These are phyloP conservation scores for Hypericum androsaemum DNA, from an alignment of 345 rosid genomes.

Conservation along the genomic window DNA sequence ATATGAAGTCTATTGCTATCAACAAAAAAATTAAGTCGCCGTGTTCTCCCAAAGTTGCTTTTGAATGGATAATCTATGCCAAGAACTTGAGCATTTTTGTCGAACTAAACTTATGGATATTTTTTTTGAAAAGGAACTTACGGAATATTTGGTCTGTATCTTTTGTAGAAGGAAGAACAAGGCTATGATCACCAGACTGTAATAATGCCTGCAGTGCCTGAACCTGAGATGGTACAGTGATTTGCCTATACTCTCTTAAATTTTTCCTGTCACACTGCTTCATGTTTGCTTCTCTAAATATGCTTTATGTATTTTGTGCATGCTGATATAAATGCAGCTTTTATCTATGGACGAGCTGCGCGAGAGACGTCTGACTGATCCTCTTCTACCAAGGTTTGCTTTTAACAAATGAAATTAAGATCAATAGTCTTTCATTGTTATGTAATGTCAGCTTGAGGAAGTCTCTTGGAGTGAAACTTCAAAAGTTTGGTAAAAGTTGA, in stretches of 20 bases:
- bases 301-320: slow-evolving; percentile 11
- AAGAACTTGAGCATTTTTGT: too few species aligned
- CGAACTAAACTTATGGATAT: neutral
- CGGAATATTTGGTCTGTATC: slow-evolving; percentile 5
- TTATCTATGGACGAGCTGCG: slow-evolving; percentile 72
- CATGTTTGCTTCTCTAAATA: neutral
- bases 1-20: too few species aligned
- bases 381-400: slow-evolving; percentile 69
- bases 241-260: neutral
- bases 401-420: neutral
- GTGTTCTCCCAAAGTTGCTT: too few species aligned
- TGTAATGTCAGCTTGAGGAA: too few species aligned
- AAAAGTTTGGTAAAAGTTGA: too few species aligned
- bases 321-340: slow-evolving; percentile 50
- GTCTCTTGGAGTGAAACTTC: too few species aligned
- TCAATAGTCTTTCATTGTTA: too few species aligned
- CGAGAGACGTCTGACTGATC: slow-evolving; percentile 74
- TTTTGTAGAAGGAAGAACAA: slow-evolving; percentile 51
- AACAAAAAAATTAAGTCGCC: too few species aligned
- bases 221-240: slow-evolving; percentile 58
- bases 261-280: neutral
- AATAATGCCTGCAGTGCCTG: slow-evolving; percentile 59
- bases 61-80: too few species aligned
- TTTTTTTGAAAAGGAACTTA: neutral
- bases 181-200: slow-evolving; percentile 75